Evolutionary conservation across 2,329 filamentous ascomycete genomes (phyloP).

Genomic region (Canariomyces notabilis): DNA sequence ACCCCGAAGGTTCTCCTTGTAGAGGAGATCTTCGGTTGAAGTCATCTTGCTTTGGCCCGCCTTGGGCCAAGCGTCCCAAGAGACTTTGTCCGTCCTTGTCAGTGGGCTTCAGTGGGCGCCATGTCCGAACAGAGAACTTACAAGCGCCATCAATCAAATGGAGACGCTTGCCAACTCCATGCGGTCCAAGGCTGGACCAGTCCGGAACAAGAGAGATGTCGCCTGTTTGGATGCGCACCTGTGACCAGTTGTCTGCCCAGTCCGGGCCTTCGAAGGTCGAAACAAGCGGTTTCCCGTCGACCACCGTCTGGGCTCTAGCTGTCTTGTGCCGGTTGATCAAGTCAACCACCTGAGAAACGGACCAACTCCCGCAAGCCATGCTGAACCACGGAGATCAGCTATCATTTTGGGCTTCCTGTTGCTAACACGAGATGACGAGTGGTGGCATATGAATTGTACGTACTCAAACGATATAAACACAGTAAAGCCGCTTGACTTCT

Average conservation of each 20-base stretch:
- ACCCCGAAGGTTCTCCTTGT: conserved; percentile 33
- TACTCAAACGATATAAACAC: conserved; percentile 34
- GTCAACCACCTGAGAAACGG: conserved; percentile 21
- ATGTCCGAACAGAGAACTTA: conserved; percentile 8
- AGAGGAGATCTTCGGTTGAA: conserved; percentile 36
- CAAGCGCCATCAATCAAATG: conserved; percentile 26
- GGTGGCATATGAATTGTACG: neutral
- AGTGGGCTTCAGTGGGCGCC: neutral
- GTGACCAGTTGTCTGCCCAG: conserved; percentile 39
- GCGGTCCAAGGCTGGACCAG: conserved; percentile 41
- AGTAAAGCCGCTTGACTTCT: conserved; percentile 27
- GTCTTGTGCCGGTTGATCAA: conserved; percentile 35
- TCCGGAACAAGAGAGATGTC: conserved; percentile 40
- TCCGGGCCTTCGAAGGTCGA: conserved; percentile 47
- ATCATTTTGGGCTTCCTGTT: neutral
- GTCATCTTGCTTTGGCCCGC: conserved; percentile 35
- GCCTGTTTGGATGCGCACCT: conserved; percentile 34
- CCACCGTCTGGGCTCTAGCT: conserved; percentile 36
- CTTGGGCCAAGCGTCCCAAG: conserved; percentile 47
- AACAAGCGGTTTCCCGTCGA: conserved; percentile 41
- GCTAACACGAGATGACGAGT: too few species aligned
- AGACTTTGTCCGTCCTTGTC: conserved; percentile 32
- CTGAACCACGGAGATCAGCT: conserved; percentile 22
- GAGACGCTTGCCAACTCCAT: conserved; percentile 23
- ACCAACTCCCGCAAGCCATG: conserved; percentile 25